Evolutionary conservation across 768 basidiomycete species (phyloP).

Genomic region (Boletus reticuloceps): DNA sequence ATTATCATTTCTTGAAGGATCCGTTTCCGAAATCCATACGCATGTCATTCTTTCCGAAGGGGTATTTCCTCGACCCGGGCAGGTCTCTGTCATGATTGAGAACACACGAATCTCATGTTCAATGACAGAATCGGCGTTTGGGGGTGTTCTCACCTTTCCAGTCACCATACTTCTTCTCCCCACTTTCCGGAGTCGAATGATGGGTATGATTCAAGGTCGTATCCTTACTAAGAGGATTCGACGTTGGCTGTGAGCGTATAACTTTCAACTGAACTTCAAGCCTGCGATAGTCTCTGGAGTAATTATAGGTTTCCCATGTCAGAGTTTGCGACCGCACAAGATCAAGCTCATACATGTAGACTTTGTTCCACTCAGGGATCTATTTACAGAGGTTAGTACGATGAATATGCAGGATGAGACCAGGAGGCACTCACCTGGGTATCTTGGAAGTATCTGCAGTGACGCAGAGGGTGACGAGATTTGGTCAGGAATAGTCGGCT

Average conservation of each 20-base stretch:
- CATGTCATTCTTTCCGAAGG: not conserved
- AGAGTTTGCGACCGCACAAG: not conserved
- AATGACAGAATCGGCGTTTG: not conserved
- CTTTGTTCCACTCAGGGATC: slow-evolving; percentile 61
- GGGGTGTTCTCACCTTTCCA: slow-evolving; percentile 6
- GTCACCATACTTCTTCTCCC: not conserved
- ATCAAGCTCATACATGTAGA: slow-evolving; percentile 27
- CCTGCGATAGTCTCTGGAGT: slow-evolving; percentile 62
- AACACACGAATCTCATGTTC: not conserved
- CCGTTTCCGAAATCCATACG: not conserved
- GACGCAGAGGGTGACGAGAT: not conserved
- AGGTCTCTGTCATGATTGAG: not conserved
- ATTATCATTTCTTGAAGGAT: not conserved
- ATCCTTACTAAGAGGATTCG: not conserved
- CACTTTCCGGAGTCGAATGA: not conserved
- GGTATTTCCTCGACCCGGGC: not conserved
- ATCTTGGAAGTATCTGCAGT: slow-evolving; percentile 59
- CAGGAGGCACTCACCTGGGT: slow-evolving; percentile 49
- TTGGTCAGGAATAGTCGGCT: not conserved
- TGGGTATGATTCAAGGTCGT: not conserved
- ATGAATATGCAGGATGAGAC: not conserved
- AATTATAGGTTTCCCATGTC: not conserved
- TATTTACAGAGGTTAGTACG: slow-evolving; percentile 24
- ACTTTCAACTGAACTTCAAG: slow-evolving; percentile 66
- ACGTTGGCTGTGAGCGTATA: slow-evolving; percentile 37